Evolutionary conservation across 176 grass and related monocot genomes (phyloP).

Genomic region (Phoenix roebelenii): DNA sequence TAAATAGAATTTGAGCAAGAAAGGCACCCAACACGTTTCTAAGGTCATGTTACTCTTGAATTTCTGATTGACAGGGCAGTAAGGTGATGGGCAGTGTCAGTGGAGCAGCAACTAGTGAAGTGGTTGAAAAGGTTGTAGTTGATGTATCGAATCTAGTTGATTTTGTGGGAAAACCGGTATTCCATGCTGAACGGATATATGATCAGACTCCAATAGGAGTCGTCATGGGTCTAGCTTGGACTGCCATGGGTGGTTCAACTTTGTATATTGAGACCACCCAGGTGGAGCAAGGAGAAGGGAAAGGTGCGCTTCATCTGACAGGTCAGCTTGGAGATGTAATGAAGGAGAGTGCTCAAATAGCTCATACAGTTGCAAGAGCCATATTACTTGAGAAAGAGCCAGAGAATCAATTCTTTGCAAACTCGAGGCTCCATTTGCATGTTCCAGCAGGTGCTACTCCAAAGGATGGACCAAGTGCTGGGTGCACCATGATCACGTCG

Average conservation of each 20-base stretch:
- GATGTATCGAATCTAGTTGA: conserved; percentile 59
- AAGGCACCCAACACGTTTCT: no score
- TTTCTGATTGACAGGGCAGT: background rate
- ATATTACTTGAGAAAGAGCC: conserved; percentile 63
- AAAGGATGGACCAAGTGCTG: conserved; percentile 92
- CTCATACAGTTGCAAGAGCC: conserved; percentile 70
- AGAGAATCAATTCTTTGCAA: conserved; percentile 65
- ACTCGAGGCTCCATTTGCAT: conserved; percentile 80
- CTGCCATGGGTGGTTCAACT: conserved; percentile 83
- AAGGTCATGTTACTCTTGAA: no score
- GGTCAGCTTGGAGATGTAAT: conserved; percentile 97
- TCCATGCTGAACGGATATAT: conserved; percentile 96
- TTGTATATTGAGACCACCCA: conserved; percentile 75
- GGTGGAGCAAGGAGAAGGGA: conserved; percentile 79
- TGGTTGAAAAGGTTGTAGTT: conserved; percentile 52
- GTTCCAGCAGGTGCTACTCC: conserved; percentile 89
- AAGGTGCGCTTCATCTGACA: conserved; percentile 73
- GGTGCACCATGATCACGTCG: conserved; percentile 94
- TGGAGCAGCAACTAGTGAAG: background rate
- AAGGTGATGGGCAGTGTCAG: background rate
- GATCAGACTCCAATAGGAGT: conserved; percentile 89
- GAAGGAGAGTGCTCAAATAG: conserved; percentile 98
- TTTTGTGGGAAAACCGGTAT: conserved; percentile 96
- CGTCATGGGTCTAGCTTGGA: conserved; percentile 98
- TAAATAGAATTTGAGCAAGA: no score